Evolutionary conservation across 1,284 basidiomycete species (phyloP).

Genomic region (Sporisorium reilianum): DNA sequence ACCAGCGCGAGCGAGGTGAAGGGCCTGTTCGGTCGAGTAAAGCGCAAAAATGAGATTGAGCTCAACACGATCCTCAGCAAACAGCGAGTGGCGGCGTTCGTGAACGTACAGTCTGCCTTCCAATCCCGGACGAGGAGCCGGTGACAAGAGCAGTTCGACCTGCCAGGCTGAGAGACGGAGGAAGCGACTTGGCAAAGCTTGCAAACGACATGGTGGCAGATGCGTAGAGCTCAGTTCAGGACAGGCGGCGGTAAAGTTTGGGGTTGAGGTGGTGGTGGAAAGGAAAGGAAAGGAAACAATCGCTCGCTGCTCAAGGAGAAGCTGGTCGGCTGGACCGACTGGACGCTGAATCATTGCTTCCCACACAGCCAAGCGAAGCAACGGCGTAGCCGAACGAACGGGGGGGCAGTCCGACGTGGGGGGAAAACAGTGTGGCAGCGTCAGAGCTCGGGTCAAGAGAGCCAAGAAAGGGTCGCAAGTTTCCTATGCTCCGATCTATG

Average conservation of each 20-base stretch:
- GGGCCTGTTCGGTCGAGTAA: background rate
- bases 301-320: background rate
- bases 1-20: conserved; percentile 42
- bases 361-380: background rate
- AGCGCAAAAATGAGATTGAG: background rate
- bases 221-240: background rate
- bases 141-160: conserved; percentile 47
- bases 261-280: background rate
- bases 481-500: too few relatives aligned
- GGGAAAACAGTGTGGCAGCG: background rate
- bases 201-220: conserved; percentile 42
- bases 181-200: conserved; percentile 45
- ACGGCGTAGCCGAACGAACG: background rate
- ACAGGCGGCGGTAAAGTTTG: background rate
- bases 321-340: background rate
- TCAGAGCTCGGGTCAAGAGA: too few relatives aligned
- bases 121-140: conserved; percentile 47
- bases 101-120: conserved; percentile 22
- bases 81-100: background rate
- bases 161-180: conserved; percentile 44
- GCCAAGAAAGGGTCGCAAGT: too few relatives aligned
- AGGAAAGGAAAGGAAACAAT: background rate
- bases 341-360: background rate
- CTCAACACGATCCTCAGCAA: background rate
- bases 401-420: background rate